Evolutionary conservation across 768 basidiomycete species (phyloP), one percentile per base, ranked within the genome.

Genomic region (Amylocystis lapponica): DNA sequence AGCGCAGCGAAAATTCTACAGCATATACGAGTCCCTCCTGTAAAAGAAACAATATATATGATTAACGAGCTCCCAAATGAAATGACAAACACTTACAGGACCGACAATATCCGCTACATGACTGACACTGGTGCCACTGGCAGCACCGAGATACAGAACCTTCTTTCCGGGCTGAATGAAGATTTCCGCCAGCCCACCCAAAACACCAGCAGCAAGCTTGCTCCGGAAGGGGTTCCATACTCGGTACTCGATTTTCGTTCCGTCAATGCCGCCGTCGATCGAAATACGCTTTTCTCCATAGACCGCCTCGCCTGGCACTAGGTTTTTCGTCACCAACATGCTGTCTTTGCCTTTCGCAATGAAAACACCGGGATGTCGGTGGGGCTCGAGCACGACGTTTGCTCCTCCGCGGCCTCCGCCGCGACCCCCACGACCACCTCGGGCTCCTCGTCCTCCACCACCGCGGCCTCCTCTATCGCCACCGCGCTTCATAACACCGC

Each of bases 141-240:
- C 96, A 42, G 96, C 96, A 64, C 96, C 96, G 49, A 99, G 79
- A 69, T 98, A 99, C 44, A 99, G 69, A 35, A 98, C 95, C 73
- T 96, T 98, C 55, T 84, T 81, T 47, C 96, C 96, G 21, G 96
- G 96, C 43, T 72, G 76, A 61, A 99, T 92, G 67, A 75, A 93
- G 56, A 98, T 91, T 45, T 90, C 69, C 58, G 97, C 96, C 66
- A 99, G 70, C 58, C 96, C 96, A 50, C 93, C 90, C 47, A 98
- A 71, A 38, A 98, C 88, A 65, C 96, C 96, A 27, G 96, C 96
- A 23, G 96, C 96, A 53, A 99, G 65, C 74, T 98, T 99, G 61
- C 78, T 82, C 53, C 96, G 78, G 81, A 99, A 99, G 36, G 96
- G 96, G 71, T 99, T 99, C 96, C 96, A 99, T 23, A 99, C 96